A percentile compares a stretch with the other conserved stretches of the same genome.
These are phyloP conservation scores for Magnusiomyces fungicola DNA, from an alignment of 1,139 yeast species.

Conservation along the genomic window DNA sequence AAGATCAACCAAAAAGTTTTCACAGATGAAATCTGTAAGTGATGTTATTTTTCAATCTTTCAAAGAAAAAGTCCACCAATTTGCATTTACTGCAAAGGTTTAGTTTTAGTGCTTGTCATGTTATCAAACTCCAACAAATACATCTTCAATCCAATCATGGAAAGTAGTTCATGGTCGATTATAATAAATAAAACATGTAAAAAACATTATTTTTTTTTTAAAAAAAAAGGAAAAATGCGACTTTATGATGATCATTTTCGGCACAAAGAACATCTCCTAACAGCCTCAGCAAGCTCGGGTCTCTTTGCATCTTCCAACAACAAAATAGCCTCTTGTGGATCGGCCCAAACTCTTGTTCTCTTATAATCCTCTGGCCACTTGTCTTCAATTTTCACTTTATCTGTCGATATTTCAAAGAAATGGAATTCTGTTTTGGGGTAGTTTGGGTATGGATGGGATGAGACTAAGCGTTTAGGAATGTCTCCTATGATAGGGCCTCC, in stretches of 20 bases:
- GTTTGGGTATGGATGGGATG: slow-evolving; percentile 19
- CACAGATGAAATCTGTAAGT: no score
- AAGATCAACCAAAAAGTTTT: no score
- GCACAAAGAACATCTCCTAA: slow-evolving; percentile 40
- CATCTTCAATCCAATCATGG: no score
- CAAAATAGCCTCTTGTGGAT: slow-evolving; percentile 61
- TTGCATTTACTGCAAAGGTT: no score
- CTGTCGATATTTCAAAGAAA: slow-evolving; percentile 67
- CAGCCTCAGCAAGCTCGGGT: slow-evolving; percentile 61
- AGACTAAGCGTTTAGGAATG: slow-evolving; percentile 56
- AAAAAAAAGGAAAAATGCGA: background rate
- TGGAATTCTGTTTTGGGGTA: slow-evolving; percentile 76
- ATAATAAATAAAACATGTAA: background rate
- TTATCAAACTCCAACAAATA: no score
- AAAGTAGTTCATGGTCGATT: no score
- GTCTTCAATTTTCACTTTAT: slow-evolving; percentile 39
- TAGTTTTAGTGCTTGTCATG: no score
- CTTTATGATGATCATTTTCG: background rate
- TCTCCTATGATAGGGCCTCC: slow-evolving; percentile 46
- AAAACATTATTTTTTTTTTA: background rate
- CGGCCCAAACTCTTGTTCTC: slow-evolving; percentile 69
- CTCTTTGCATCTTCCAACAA: slow-evolving; percentile 55
- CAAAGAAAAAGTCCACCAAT: no score
- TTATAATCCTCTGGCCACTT: slow-evolving; percentile 67
- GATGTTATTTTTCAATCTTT: no score